Base-by-base conservation (phyloP, 2,329 filamentous ascomycete genomes). In the Malbranchea zuffiana region DNA sequence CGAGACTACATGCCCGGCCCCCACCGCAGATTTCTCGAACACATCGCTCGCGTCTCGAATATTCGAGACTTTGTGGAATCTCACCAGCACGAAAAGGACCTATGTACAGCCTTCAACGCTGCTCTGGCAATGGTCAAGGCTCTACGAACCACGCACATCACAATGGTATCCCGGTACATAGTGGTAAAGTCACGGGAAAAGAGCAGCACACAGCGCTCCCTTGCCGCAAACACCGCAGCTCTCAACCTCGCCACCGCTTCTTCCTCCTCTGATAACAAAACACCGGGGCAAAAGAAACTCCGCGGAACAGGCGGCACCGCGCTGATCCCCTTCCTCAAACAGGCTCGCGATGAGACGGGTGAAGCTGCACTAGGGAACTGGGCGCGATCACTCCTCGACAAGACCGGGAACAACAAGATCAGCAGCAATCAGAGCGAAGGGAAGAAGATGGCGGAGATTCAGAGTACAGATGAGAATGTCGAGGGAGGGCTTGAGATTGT, bases 81-180 rank as follows among this genome's bases (percentile, higher is more conserved):
- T 48, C 74, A 72, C 53, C 65, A 55, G 3, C 62, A 66, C 25
- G 71, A 94, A 54, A 69, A 69, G 15, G 71, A 75, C 7, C 66
- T 98, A 2, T 75, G 72, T 32, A 69, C 87, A 12, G 84, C 90
- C 1, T 98, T 88, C 58, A 90, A 98, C 52, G 85, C 86, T 5
- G 94, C 86, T 54, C 69, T 98, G 5, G 79, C 77, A 15, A 83
- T 86, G 60, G 67, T 95, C 28, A 75, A 77, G 7, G 67, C 72
- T 13, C 79, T 95, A 53, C 79, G 87, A 41, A 87, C 95, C 61
- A 93, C 87, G 59, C 90, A 98, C 59, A 94, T 98, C 50, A 82
- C 85, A 57, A 88, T 98, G 49, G 90, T 98, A 12, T 86, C 85
- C 3, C 81, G 90, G 26, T 98, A 96, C 65, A 93, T 98, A 58